These are phyloP conservation scores for Mercurialis annua DNA, from an alignment of 345 rosid species.

Conservation along the genomic window DNA sequence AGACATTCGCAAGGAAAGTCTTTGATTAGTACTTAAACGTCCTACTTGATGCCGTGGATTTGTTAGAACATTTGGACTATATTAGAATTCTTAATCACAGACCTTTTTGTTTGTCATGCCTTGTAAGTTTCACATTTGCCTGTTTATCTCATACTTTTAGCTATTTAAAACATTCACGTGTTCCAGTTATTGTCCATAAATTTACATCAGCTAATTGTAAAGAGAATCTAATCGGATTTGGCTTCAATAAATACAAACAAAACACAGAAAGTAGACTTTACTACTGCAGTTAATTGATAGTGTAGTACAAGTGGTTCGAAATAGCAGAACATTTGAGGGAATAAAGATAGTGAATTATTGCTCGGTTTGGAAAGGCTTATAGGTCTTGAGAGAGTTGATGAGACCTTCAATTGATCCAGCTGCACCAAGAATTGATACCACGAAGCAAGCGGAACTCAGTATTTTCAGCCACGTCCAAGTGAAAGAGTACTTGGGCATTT, in stretches of 20 bases:
- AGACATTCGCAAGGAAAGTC: neutral
- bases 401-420: conserved; percentile 80
- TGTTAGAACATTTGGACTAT: neutral
- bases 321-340: conserved; percentile 6
- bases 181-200: neutral
- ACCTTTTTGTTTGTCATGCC: too few relatives aligned
- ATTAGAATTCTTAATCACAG: neutral
- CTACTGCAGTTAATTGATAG: conserved; percentile 1
- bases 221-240: neutral
- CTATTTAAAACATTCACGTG: too few relatives aligned
- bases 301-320: conserved; percentile 1
- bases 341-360: neutral
- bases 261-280: conserved; percentile 1
- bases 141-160: neutral
- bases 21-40: conserved; percentile 7
- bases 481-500: conserved; percentile 44
- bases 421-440: conserved; percentile 57
- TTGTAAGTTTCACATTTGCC: too few relatives aligned
- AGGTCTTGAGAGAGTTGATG: conserved; percentile 44
- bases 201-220: neutral
- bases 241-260: neutral
- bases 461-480: conserved; percentile 70
- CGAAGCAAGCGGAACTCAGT: conserved; percentile 50
- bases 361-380: conserved; percentile 55
- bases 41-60: neutral